Evolutionary conservation across 2,329 filamentous ascomycete genomes (phyloP).

Genomic region (Ophiostoma himal-ulmi): DNA sequence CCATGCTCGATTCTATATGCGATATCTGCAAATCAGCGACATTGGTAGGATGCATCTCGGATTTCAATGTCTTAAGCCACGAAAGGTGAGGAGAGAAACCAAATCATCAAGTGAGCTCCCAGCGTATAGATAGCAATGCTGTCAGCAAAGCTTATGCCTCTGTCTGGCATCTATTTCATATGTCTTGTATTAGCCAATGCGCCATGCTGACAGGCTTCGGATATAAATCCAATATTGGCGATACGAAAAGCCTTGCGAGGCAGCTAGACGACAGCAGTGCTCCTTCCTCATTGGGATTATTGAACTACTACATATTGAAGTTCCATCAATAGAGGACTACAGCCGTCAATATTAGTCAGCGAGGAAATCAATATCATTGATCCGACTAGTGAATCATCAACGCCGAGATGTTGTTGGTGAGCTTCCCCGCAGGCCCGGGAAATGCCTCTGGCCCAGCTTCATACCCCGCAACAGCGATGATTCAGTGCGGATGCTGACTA

Average conservation of each 20-base stretch:
- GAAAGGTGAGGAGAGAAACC: no score
- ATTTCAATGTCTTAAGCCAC: no score
- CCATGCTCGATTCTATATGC: no score
- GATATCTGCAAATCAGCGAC: no score
- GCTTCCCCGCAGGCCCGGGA: neutral
- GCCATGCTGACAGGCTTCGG: neutral
- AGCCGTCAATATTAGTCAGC: neutral
- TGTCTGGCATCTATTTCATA: no score
- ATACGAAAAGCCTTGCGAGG: neutral
- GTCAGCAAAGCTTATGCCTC: no score
- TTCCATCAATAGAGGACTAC: no score
- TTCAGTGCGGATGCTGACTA: neutral
- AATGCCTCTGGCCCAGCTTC: neutral
- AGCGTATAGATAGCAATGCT: no score
- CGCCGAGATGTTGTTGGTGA: neutral
- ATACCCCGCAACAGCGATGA: constrained; percentile 4
- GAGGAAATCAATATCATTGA: neutral
- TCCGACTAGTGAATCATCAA: constrained; percentile 3
- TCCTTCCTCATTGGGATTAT: neutral
- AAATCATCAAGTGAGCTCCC: no score
- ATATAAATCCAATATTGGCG: neutral
- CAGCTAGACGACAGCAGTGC: neutral
- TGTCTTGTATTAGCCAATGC: no score
- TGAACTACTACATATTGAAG: neutral
- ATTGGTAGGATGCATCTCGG: no score